A percentile compares a stretch with the other conserved stretches of the same genome.
Conservation (phyloP, 2,329 filamentous ascomycete genomes). For the Colletotrichum horii region DNA sequence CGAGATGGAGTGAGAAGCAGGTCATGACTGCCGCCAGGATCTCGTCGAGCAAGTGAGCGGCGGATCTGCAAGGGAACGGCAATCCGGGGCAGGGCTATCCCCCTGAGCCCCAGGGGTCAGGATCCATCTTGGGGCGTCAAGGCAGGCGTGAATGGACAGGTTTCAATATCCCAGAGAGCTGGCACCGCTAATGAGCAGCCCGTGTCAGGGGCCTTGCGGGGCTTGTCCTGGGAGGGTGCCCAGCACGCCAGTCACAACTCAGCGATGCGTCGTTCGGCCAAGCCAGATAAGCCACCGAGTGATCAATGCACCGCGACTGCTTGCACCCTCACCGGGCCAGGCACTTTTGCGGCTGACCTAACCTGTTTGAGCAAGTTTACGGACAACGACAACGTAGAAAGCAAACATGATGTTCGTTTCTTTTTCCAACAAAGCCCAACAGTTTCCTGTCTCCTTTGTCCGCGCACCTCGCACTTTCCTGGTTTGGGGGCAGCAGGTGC, state of each 20-base stretch:
- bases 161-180: conserved; percentile 6
- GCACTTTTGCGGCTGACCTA: conserved; percentile 10
- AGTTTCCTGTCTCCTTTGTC: neutral
- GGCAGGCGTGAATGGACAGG: neutral
- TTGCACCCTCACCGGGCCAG: neutral
- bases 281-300: conserved; percentile 9
- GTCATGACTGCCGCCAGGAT: neutral
- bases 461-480: neutral
- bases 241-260: conserved; percentile 1
- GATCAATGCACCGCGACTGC: neutral
- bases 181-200: neutral
- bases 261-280: conserved; percentile 10
- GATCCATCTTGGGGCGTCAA: neutral
- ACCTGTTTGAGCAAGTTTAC: conserved; percentile 5
- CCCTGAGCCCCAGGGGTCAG: neutral
- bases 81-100: conserved; percentile 1
- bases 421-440: conserved; percentile 6
- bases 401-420: conserved; percentile 6
- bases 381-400: conserved; percentile 4
- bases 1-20: conserved; percentile 18
- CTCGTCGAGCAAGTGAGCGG: neutral
- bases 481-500: neutral
- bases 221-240: neutral
- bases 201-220: neutral
- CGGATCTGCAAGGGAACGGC: conserved; percentile 15